These are phyloP conservation scores for Teratosphaeriaceae sp. DNA, from an alignment of 2,329 filamentous ascomycete species.

Conservation along the genomic window DNA sequence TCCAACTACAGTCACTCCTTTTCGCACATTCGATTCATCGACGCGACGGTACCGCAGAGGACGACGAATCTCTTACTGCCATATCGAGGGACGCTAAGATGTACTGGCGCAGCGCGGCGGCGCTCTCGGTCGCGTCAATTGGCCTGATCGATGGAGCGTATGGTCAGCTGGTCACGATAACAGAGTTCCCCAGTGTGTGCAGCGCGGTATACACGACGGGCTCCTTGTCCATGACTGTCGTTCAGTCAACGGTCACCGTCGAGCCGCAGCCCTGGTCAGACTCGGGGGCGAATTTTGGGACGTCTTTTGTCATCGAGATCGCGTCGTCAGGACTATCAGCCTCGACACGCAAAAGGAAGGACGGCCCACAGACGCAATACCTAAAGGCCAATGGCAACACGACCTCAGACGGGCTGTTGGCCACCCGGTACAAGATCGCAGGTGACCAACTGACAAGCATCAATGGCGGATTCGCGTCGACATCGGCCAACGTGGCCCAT, in stretches of 20 bases:
- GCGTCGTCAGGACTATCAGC: slow-evolving; percentile 13
- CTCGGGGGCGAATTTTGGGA: slow-evolving; percentile 23
- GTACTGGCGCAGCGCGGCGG: slow-evolving; percentile 8
- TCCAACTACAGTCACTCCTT: slow-evolving; percentile 5
- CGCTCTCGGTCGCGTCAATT: slow-evolving; percentile 9
- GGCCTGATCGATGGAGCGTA: slow-evolving; percentile 9
- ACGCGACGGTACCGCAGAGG: background rate
- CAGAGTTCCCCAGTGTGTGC: slow-evolving; percentile 21
- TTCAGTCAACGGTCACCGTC: slow-evolving; percentile 25
- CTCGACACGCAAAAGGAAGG: slow-evolving; percentile 14
- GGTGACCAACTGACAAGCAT: slow-evolving; percentile 18
- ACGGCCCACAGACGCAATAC: slow-evolving; percentile 25
- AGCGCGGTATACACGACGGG: slow-evolving; percentile 19
- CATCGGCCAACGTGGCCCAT: slow-evolving; percentile 15
- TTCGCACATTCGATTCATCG: background rate
- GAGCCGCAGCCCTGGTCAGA: slow-evolving; percentile 23
- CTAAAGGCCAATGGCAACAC: slow-evolving; percentile 28
- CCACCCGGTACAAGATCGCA: slow-evolving; percentile 25
- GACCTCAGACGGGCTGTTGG: slow-evolving; percentile 23
- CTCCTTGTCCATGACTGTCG: slow-evolving; percentile 17
- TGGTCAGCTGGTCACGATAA: slow-evolving; percentile 19
- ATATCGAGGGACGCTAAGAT: slow-evolving; percentile 2
- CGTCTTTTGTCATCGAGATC: slow-evolving; percentile 24
- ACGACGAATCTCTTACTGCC: background rate
- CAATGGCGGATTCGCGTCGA: slow-evolving; percentile 21